Evolutionary conservation across 495 filamentous ascomycete genomes (phyloP), one percentile per base, ranked within the genome.

Genomic region (Penicillium roqueforti): DNA sequence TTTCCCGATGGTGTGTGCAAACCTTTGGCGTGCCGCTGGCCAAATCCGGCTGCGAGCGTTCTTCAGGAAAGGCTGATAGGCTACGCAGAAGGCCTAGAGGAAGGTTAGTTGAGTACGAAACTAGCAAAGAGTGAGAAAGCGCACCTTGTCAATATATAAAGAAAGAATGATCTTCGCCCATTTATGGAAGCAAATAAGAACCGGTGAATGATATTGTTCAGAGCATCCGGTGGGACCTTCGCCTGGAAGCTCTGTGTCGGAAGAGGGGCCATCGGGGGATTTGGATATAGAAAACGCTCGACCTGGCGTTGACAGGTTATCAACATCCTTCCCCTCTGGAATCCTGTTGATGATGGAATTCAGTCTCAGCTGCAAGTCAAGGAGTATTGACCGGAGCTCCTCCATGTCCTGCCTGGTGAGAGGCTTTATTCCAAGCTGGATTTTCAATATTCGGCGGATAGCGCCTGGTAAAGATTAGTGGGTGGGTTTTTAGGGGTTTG

Each of bases 1-100:
- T 32, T 18, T 6, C 3, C 10, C 22, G 8, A 34, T 1, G 19
- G 13, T 18, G 1, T 13, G 6, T 18, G 26, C 66, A 31, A 61
- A 79, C 77, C 77, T 80, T 51, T 79, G 77, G 41, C 78, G 67
- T 20, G 77, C 76, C 31, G 76, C 68, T 19, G 75, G 72, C 79
- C 79, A 82, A 13, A 82, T 72, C 13, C 68, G 68, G 56, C 78
- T 82, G 47, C 75, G 78, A n/a, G 76, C 72, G 53, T 78, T 82
- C 48, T 81, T 82, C 6, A 82, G 62, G 26, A 81, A 80, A 22
- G 79, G 77, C 55, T 82, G 79, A 55, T 81, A 80, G 10, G 78
- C 70, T 44, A 81, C 77, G 45, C 75, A 79, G 46, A 79, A 81
- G 1, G 78, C 76, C 64, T 77, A 44, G 25, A 54, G 41, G 43